A percentile compares a stretch with the other conserved stretches of the same genome.
Conservation (phyloP, 1,284 basidiomycete genomes). For the Microbotryomycetes sp. region DNA sequence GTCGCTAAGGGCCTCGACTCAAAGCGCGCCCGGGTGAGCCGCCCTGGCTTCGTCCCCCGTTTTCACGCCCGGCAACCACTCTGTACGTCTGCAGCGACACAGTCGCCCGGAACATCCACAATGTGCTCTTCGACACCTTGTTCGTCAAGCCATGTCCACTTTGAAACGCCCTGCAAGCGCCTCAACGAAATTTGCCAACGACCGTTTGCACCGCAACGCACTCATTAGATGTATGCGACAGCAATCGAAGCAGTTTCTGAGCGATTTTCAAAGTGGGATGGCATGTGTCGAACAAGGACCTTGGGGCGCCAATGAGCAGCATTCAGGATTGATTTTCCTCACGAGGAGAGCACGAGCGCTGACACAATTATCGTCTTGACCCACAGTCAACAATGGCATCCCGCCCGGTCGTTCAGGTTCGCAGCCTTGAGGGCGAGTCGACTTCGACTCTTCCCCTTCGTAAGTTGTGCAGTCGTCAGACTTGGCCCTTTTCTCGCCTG, state of each 20-base stretch:
- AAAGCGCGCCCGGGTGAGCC: not conserved
- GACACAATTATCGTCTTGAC: not conserved
- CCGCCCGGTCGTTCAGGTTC: conserved; percentile 36
- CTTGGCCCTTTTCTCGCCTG: not conserved
- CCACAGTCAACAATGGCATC: conserved; percentile 29
- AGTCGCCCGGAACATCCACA: not conserved
- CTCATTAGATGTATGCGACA: too few species aligned
- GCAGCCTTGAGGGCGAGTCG: conserved; percentile 33
- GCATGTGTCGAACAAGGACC: not conserved
- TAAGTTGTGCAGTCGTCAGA: conserved; percentile 9
- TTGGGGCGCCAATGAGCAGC: too few species aligned
- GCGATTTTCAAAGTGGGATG: too few species aligned
- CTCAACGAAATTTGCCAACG: not conserved
- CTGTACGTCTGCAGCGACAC: not conserved
- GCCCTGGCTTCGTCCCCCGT: not conserved
- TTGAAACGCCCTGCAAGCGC: not conserved
- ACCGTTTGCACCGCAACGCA: not conserved
- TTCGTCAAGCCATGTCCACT: not conserved
- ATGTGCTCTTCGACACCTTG: too few species aligned
- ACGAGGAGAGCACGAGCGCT: not conserved
- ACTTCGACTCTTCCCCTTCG: conserved; percentile 31
- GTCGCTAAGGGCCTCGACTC: too few species aligned
- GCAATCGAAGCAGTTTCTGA: too few species aligned
- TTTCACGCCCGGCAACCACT: not conserved
- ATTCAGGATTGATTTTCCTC: too few species aligned